These are phyloP conservation scores for Jatropha multifida DNA, from an alignment of 441 rosid species.

Conservation along the genomic window DNA sequence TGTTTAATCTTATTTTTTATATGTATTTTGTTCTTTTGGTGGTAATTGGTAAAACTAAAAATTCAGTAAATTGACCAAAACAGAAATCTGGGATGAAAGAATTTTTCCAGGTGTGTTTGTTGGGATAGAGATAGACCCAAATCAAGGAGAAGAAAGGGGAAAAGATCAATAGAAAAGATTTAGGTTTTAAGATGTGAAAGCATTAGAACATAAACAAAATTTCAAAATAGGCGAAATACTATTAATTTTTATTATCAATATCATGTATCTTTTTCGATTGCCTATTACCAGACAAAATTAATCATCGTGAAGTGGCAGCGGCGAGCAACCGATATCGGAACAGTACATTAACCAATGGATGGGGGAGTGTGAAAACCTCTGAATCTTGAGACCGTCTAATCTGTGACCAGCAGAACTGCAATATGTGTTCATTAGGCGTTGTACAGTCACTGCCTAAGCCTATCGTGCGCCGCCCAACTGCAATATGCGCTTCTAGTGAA, in stretches of 20 bases:
- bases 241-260: background rate
- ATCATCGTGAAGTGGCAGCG: background rate
- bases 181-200: background rate
- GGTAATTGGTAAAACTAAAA: no score
- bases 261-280: background rate
- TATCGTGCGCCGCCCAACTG: constrained; percentile 19
- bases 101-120: no score
- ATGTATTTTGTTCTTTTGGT: no score
- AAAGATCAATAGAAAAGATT: no score
- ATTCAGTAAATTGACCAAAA: no score
- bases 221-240: background rate
- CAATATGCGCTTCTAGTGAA: constrained; percentile 19
- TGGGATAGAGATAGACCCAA: no score
- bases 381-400: background rate
- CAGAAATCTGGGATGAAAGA: no score
- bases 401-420: background rate
- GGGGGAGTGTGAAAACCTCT: constrained; percentile 9
- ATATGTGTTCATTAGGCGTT: constrained; percentile 27
- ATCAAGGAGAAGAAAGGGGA: no score
- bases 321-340: background rate
- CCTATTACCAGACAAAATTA: background rate
- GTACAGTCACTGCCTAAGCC: constrained; percentile 14
- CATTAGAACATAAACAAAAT: background rate
- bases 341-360: background rate
- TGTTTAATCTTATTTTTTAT: no score